These are phyloP conservation scores for Byssochlamys sp. DNA, from an alignment of 2,329 filamentous ascomycete species.

Conservation along the genomic window DNA sequence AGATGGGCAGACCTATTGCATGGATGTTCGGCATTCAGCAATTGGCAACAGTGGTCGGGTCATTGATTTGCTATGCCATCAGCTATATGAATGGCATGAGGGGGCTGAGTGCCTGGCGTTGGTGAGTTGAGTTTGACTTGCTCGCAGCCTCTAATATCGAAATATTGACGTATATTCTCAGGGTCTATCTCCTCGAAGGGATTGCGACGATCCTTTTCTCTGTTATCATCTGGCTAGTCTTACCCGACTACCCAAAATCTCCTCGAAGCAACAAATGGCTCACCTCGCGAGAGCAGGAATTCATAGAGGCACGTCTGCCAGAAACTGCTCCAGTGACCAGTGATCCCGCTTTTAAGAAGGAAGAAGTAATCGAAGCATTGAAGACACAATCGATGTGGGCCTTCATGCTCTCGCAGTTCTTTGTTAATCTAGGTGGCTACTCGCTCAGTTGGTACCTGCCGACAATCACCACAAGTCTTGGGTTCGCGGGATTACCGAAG, in stretches of 20 bases:
- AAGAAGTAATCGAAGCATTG: constrained; percentile 29
- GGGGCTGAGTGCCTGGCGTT: constrained; percentile 15
- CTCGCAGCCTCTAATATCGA: neutral
- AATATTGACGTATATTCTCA: neutral
- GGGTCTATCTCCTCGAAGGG: constrained; percentile 38
- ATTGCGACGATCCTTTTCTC: constrained; percentile 34
- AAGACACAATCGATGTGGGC: constrained; percentile 25
- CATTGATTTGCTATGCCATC: constrained; percentile 18
- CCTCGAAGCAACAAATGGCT: constrained; percentile 29
- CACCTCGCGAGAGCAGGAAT: constrained; percentile 31
- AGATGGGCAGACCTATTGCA: constrained; percentile 32
- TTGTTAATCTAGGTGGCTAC: constrained; percentile 35
- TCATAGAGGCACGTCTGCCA: constrained; percentile 29
- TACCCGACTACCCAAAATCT: constrained; percentile 40
- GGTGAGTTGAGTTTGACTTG: constrained; percentile 3
- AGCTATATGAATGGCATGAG: constrained; percentile 13
- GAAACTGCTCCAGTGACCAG: constrained; percentile 30
- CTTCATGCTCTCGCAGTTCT: constrained; percentile 29
- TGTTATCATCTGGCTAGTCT: constrained; percentile 27
- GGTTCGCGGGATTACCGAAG: constrained; percentile 33
- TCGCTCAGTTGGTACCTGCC: constrained; percentile 36
- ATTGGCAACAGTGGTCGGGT: constrained; percentile 27
- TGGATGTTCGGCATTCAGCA: constrained; percentile 37
- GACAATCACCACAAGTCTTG: constrained; percentile 34
- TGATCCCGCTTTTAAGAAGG: constrained; percentile 27